phyloP scores from a whole-genome alignment of 2,329 filamentous ascomycete genomes.

The Sporothrix pseudoabietina region DNA sequence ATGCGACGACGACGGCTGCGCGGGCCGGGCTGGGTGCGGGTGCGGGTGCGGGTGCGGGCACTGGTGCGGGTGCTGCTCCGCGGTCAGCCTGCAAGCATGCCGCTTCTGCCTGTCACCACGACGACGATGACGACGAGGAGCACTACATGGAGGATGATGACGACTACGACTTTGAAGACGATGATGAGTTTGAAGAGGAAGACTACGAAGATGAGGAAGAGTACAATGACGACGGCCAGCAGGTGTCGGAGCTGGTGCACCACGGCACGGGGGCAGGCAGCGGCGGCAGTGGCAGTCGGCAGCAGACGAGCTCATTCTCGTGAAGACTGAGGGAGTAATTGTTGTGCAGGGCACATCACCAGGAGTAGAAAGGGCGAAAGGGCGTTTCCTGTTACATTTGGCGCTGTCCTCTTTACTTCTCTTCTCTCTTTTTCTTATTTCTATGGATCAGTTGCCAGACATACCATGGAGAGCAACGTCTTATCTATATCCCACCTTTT shows the following conservation, averaged over 20 bases:
- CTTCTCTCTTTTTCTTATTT: not conserved
- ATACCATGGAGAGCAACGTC: not conserved
- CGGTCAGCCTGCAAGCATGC: not conserved
- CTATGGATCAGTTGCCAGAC: not conserved
- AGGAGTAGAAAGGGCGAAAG: not conserved
- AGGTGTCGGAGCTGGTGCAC: conserved; percentile 35
- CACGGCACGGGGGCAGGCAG: conserved; percentile 33
- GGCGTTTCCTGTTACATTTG: not conserved
- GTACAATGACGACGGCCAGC: conserved; percentile 30
- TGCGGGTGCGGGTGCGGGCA: conserved; percentile 19
- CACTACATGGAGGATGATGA: conserved; percentile 24
- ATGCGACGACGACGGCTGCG: not conserved
- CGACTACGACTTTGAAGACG: conserved; percentile 20
- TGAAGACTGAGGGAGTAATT: not conserved
- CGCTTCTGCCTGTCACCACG: not conserved
- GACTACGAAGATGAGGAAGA: conserved; percentile 32
- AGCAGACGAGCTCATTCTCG: conserved; percentile 24
- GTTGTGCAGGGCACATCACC: not conserved
- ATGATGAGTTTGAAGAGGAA: conserved; percentile 28
- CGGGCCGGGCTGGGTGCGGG: conserved; percentile 24
- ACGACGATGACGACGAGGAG: conserved; percentile 36
- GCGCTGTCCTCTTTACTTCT: conserved; percentile 38
- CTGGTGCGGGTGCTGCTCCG: not conserved
- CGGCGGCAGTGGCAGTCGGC: conserved; percentile 24
- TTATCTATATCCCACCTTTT: conserved; percentile 4